Evolutionary conservation across 116 monocot species (phyloP), one percentile per base, ranked within the genome.

Genomic region (Zostera marina): DNA sequence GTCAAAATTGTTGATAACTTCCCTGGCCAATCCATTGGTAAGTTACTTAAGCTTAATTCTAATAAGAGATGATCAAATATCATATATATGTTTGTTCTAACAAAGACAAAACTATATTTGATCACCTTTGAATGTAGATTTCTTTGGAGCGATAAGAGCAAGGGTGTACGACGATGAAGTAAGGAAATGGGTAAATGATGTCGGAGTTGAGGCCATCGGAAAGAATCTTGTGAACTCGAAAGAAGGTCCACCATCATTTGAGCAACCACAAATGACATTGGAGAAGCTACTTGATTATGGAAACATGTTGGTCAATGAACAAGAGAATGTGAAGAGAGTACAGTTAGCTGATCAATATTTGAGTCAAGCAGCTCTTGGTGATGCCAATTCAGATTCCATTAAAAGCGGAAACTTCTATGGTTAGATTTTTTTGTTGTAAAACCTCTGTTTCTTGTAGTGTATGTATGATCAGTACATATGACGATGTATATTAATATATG

Each of bases 321-420:
- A 94, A 60, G 94, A 94, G 70, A 94, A 94, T 21, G 94, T 94
- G 61, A 94, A 94, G 84, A 77, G 94, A 66, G 94, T 88, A 58
- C 94, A 94, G 69, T 63, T 94, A 58, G 85, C 94, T 12, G 94
- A 94, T 70, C 84, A 76, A 71, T 94, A 94, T 73, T 3, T 94
- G 73, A 77, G 64, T 45, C 79, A 88, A 69, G 84, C 94, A 0
- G 88, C 94, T 0, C 94, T 94, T 13, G 94, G 94, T 11, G 81
- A 84, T 0, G 94, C 88, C 39, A 94, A 94, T 43, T 60, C 66
- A 0, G 94, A 94, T 57, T 61, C 84, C 43, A 75, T 84, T 0
- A 77, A 75, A 59, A 79, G 70, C 10, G 88, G 88, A 25, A 14
- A 63, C 51, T 88, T 79, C 81, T 85, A 83, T 43, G 74, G 80